These are phyloP conservation scores for Trifolium dubium DNA, from an alignment of 306 rosid species.

Conservation along the genomic window DNA sequence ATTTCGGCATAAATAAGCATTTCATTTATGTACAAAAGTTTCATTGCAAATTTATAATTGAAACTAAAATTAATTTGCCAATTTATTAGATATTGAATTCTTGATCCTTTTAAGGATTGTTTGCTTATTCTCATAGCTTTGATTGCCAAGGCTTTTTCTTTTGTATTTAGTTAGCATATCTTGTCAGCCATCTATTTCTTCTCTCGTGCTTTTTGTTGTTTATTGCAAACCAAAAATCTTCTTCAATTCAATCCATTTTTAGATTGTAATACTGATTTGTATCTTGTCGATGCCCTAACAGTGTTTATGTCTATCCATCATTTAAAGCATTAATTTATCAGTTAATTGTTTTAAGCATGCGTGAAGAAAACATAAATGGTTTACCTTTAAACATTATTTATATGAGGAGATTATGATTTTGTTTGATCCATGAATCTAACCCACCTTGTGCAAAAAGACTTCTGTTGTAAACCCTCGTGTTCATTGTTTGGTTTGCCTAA, in stretches of 20 bases:
- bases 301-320: conserved; percentile 18
- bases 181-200: conserved; percentile 17
- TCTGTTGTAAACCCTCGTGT: background rate
- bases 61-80: conserved; percentile 1
- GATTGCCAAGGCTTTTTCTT: conserved; percentile 8
- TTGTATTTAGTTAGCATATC: background rate
- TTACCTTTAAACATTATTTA: conserved; percentile 14
- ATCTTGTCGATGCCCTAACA: conserved; percentile 2
- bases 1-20: conserved; percentile 24
- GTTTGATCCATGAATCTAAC: conserved; percentile 10
- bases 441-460: conserved; percentile 5
- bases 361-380: background rate
- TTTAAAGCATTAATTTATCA: conserved; percentile 12
- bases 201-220: conserved; percentile 16
- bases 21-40: background rate
- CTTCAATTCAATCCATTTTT: conserved; percentile 18
- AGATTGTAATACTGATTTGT: background rate
- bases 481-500: conserved; percentile 21
- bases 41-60: conserved; percentile 27
- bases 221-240: conserved; percentile 5
- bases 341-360: background rate
- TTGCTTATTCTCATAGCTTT: conserved; percentile 16
- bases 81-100: conserved; percentile 22
- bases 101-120: conserved; percentile 15
- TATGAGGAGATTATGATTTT: background rate